A percentile compares a stretch with the other conserved stretches of the same genome.
phyloP scores from a whole-genome alignment of 768 basidiomycete species.

The Solioccasus polychromus region DNA sequence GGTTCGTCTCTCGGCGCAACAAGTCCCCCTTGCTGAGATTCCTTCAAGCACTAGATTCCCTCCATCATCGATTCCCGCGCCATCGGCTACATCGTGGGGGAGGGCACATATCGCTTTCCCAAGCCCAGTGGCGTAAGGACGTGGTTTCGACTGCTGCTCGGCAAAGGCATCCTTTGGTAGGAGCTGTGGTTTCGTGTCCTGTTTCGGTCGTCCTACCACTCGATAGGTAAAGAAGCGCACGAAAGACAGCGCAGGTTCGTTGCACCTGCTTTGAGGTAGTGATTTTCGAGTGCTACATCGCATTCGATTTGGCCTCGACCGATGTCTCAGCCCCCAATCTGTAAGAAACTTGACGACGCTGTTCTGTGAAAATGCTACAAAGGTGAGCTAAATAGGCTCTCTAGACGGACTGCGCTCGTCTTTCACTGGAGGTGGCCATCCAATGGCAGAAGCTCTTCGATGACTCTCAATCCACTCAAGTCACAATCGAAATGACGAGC shows the following conservation, averaged over 20 bases:
- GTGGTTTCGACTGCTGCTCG: slow-evolving; percentile 61
- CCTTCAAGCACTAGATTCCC: slow-evolving; percentile 49
- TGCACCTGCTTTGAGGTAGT: slow-evolving; percentile 57
- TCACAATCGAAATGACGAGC: slow-evolving; percentile 52
- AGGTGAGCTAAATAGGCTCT: slow-evolving; percentile 16
- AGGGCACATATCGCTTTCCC: slow-evolving; percentile 56
- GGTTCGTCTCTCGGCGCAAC: slow-evolving; percentile 30
- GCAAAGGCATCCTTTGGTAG: slow-evolving; percentile 64
- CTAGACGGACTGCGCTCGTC: slow-evolving; percentile 1
- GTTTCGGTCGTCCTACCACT: slow-evolving; percentile 1
- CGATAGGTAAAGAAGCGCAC: slow-evolving; percentile 51
- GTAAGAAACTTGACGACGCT: slow-evolving; percentile 49
- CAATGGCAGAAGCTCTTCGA: slow-evolving; percentile 52
- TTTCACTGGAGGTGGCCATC: slow-evolving; percentile 34
- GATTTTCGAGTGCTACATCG: not conserved
- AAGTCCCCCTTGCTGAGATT: slow-evolving; percentile 9
- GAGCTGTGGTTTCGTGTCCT: slow-evolving; percentile 32
- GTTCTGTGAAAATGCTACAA: slow-evolving; percentile 55
- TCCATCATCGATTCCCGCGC: slow-evolving; percentile 56
- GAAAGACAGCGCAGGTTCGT: slow-evolving; percentile 51
- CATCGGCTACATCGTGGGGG: slow-evolving; percentile 52
- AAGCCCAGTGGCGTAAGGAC: slow-evolving; percentile 61
- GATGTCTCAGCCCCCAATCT: slow-evolving; percentile 43
- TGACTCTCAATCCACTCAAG: slow-evolving; percentile 34
- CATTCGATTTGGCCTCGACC: not conserved